These are phyloP conservation scores for Phytopythium cucurbitacearum DNA, from an alignment of 352 stramenopile species.

Conservation along the genomic window DNA sequence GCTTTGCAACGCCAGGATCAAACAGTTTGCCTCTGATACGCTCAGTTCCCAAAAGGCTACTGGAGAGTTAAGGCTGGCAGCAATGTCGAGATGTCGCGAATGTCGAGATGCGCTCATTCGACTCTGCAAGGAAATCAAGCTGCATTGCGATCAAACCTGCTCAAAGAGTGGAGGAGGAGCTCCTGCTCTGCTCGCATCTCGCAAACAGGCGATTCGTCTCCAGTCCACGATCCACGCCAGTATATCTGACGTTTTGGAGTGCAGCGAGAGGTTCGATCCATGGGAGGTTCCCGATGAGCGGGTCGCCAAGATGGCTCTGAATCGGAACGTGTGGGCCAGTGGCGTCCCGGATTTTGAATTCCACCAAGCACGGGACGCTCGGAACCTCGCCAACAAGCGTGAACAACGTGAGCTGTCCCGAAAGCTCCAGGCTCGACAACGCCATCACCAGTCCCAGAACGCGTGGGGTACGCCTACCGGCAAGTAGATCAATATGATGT, in stretches of 20 bases:
- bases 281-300: conserved; percentile 45
- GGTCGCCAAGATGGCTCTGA: conserved; percentile 34
- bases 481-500: neutral
- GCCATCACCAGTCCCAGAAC: conserved; percentile 3
- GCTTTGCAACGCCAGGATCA: conserved; percentile 30
- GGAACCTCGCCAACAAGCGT: conserved; percentile 17
- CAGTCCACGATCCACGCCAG: conserved; percentile 12
- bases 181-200: conserved; percentile 4
- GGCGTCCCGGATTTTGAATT: conserved; percentile 47
- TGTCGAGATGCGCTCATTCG: conserved; percentile 42
- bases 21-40: conserved; percentile 12
- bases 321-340: conserved; percentile 33
- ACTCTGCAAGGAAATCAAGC: conserved; percentile 31
- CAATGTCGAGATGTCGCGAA: conserved; percentile 25
- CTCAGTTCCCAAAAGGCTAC: neutral
- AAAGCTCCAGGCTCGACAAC: conserved; percentile 16
- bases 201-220: conserved; percentile 7
- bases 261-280: conserved; percentile 23
- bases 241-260: conserved; percentile 17
- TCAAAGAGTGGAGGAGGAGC: neutral
- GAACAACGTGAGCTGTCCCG: conserved; percentile 24
- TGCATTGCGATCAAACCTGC: conserved; percentile 3
- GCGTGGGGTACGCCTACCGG: neutral
- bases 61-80: conserved; percentile 8
- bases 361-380: conserved; percentile 26